Evolutionary conservation across 352 stramenopile genomes (phyloP).

Genomic region (Phytophthora agathidicida): DNA sequence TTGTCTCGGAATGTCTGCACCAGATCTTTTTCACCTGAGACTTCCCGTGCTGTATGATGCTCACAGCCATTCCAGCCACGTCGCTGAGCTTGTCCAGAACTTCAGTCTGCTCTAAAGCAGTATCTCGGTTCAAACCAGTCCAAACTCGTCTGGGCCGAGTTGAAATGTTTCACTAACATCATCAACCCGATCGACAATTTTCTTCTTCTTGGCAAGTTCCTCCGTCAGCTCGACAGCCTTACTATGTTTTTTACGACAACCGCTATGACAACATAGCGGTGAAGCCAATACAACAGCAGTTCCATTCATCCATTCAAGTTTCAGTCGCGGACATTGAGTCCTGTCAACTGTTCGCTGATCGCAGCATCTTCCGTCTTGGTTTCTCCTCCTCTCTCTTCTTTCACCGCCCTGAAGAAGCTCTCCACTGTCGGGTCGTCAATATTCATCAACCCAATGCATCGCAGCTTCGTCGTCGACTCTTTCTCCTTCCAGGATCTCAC

Average conservation of each 20-base stretch:
- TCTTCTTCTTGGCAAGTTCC: slow-evolving; percentile 13
- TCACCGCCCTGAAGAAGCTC: slow-evolving; percentile 31
- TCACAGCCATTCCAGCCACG: slow-evolving; percentile 2
- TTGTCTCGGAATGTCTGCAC: slow-evolving; percentile 15
- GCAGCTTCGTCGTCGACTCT: slow-evolving; percentile 1
- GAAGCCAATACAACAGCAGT: no score
- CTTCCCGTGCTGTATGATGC: slow-evolving; percentile 11
- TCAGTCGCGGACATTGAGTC: slow-evolving; percentile 10
- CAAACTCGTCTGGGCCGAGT: slow-evolving; percentile 3
- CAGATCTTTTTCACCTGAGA: slow-evolving; percentile 4
- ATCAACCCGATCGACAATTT: slow-evolving; percentile 8
- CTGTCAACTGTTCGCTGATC: slow-evolving; percentile 15
- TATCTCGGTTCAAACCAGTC: no score
- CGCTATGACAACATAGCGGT: no score
- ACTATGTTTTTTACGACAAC: no score
- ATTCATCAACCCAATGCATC: slow-evolving; percentile 43
- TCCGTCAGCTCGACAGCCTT: no score
- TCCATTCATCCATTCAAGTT: no score
- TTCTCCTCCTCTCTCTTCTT: slow-evolving; percentile 1
- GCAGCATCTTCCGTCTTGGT: not conserved
- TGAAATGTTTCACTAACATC: slow-evolving; percentile 10
- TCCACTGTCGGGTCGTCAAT: slow-evolving; percentile 39
- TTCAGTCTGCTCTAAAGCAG: slow-evolving; percentile 7
- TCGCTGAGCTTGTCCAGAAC: not conserved
- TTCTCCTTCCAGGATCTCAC: slow-evolving; percentile 34